Evolutionary conservation across 2,329 filamentous ascomycete species (phyloP), one percentile per base, ranked within the genome.

Genomic region (Monilinia polystroma): DNA sequence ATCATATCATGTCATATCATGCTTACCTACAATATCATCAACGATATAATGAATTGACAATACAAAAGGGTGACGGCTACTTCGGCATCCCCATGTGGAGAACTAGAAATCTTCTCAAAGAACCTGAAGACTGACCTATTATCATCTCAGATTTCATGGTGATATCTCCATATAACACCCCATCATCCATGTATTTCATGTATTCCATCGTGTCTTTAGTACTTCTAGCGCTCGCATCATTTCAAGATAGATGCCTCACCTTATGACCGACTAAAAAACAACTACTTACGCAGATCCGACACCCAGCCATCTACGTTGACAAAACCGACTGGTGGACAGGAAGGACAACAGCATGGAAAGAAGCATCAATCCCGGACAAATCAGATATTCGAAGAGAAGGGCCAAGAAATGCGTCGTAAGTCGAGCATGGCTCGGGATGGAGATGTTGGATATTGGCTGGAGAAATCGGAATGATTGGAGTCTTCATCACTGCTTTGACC

Each of bases 361-460:
- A 35, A 35, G 6, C 2, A 7, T 35, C 32, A 35, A 35, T 35
- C 32, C 32, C 7, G 32, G 41, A 16, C 16, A 26, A 26, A 18
- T 59, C 18, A 35, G 23, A 49, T 49, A 47, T 23, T 32, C 12
- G 16, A 59, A 29, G 26, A 29, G 26, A 43, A 49, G 6, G 43
- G 57, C 43, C 43, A 59, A 59, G 57, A 23, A 59, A 59, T 47
- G 43, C 20, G 20, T 59, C 3, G 20, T 18, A 23, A 29, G 57
- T 32, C 23, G 29, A 2, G 38, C 29, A 18, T 12, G 4, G 41
- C 32, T 35, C 32, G 3, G 4, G 41, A 43, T 43, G 38, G 55
- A 2, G 16, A 47, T 35, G 16, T 49, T 23, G 5, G 18, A 59
- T 11, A n/a, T 26, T 16, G 29, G 43, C 20, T 59, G 43, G 26